These are phyloP conservation scores for Crataegus laevigata DNA, from an alignment of 306 rosid genomes.

Conservation along the genomic window DNA sequence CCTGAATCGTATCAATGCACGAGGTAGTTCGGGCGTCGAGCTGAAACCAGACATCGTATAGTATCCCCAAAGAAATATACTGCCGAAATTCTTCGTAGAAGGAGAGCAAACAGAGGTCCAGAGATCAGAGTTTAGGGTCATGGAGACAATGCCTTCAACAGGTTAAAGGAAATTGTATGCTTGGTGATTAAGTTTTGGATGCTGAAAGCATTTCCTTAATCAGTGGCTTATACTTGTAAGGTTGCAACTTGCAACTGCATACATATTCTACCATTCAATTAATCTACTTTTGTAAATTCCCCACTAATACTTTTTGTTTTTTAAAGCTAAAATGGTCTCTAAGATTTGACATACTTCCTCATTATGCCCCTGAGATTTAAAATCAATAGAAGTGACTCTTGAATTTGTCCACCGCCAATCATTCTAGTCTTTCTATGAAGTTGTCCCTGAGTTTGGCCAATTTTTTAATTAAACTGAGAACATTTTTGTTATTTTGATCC, in stretches of 20 bases:
- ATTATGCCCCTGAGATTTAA: too few relatives aligned
- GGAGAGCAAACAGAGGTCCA: not conserved
- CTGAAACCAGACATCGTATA: conserved; percentile 2
- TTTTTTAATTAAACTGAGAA: too few relatives aligned
- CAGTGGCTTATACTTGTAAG: not conserved
- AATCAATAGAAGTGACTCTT: too few relatives aligned
- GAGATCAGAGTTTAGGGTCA: not conserved
- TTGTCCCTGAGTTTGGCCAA: too few relatives aligned
- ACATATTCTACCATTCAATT: not conserved
- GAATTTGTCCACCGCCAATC: too few relatives aligned
- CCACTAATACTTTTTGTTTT: not conserved
- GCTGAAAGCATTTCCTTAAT: not conserved
- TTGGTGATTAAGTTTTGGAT: conserved; percentile 12
- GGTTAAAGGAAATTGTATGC: not conserved
- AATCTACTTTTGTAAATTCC: not conserved
- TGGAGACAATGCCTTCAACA: conserved; percentile 2
- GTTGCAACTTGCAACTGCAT: not conserved
- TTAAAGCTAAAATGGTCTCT: too few relatives aligned
- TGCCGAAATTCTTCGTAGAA: conserved; percentile 12
- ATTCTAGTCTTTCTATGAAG: too few relatives aligned
- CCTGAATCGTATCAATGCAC: conserved; percentile 56
- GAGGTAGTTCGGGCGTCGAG: conserved; percentile 20
- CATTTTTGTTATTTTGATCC: too few relatives aligned
- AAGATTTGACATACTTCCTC: too few relatives aligned
- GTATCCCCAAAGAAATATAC: not conserved